Percentiles rank a stretch among this genome's conserved stretches.
phyloP scores from a whole-genome alignment of 2,329 filamentous ascomycete species.

The Tympanopsis confertula region DNA sequence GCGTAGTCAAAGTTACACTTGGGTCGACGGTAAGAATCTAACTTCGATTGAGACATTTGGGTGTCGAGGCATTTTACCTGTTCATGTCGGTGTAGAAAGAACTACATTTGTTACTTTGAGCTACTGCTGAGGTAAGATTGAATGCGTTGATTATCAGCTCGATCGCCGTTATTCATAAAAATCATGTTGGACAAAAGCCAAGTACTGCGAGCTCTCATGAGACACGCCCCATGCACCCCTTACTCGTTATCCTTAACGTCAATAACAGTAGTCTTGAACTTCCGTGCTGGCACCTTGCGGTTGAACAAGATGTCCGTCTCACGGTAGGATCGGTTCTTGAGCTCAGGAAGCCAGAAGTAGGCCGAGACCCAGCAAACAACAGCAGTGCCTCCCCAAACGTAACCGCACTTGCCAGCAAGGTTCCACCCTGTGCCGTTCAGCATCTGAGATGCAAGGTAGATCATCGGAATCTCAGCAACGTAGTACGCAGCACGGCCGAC shows the following conservation, averaged over 20 bases:
- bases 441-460: constrained; percentile 23
- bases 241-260: constrained; percentile 27
- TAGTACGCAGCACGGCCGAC: constrained; percentile 27
- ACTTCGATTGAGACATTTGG: too few relatives aligned
- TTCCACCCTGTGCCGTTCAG: constrained; percentile 26
- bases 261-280: constrained; percentile 30
- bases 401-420: constrained; percentile 30
- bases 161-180: too few relatives aligned
- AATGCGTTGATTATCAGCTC: too few relatives aligned
- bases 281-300: constrained; percentile 24
- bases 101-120: too few relatives aligned
- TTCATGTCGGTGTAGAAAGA: too few relatives aligned
- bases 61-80: too few relatives aligned
- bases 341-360: constrained; percentile 29
- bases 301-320: constrained; percentile 32
- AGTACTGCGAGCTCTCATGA: too few relatives aligned
- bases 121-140: too few relatives aligned
- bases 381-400: constrained; percentile 31
- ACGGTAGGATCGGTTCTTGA: constrained; percentile 30
- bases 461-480: constrained; percentile 26
- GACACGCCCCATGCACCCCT: too few relatives aligned
- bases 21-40: too few relatives aligned
- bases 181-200: too few relatives aligned
- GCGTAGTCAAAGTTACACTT: too few relatives aligned
- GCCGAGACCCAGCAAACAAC: constrained; percentile 24